Evolutionary conservation across 805 yeast genomes (phyloP).

Genomic region (Maudiozyma turicensis): DNA sequence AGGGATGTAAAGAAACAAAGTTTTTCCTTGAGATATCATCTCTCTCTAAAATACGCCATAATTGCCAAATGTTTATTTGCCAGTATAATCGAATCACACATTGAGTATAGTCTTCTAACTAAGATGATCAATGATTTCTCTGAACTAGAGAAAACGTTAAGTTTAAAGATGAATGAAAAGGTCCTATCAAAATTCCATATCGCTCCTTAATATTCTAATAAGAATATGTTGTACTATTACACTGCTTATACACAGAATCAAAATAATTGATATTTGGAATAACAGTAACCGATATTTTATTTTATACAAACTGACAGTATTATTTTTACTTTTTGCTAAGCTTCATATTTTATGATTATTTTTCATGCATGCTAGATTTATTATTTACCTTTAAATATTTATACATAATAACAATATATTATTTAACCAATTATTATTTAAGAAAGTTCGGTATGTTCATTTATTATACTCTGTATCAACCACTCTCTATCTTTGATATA

Average conservation of each 20-base stretch:
- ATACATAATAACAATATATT: background rate
- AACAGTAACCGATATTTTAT: background rate
- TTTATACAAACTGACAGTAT: background rate
- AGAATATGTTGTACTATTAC: background rate
- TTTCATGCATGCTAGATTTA: background rate
- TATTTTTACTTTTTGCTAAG: background rate
- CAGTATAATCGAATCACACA: constrained; percentile 15
- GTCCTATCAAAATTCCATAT: constrained; percentile 2
- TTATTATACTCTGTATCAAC: constrained; percentile 27
- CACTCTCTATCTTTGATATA: constrained; percentile 26
- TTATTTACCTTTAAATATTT: background rate
- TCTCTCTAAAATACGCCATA: constrained; percentile 21
- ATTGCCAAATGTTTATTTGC: constrained; percentile 23
- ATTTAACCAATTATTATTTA: background rate
- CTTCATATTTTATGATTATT: background rate
- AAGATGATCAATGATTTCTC: constrained; percentile 21
- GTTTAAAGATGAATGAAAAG: constrained; percentile 1
- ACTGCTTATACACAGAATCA: background rate
- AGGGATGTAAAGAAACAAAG: constrained; percentile 12
- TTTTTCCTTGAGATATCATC: constrained; percentile 22
- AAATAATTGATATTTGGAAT: background rate
- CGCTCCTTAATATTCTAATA: background rate
- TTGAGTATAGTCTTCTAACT: constrained; percentile 22
- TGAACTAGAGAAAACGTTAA: constrained; percentile 13
- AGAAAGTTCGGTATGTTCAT: constrained; percentile 12